phyloP scores from a whole-genome alignment of 2,329 filamentous ascomycete species.

The Ampelomyces quisqualis region DNA sequence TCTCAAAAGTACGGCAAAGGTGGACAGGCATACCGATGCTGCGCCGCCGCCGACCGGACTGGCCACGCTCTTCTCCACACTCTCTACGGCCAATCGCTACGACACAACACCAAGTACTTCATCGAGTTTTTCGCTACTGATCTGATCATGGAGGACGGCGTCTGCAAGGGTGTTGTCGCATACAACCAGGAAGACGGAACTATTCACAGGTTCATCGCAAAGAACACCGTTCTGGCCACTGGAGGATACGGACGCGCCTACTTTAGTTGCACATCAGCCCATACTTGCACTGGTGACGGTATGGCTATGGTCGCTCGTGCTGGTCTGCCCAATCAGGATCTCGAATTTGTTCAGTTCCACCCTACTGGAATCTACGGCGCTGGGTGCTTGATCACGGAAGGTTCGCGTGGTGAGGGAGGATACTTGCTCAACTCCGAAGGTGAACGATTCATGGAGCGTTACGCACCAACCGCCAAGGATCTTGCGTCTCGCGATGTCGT shows the following conservation, averaged over 20 bases:
- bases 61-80: conserved; percentile 98
- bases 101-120: conserved; percentile 99
- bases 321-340: conserved; percentile 96
- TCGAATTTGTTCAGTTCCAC: conserved; percentile 99
- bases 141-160: conserved; percentile 94
- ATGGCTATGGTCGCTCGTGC: conserved; percentile 99
- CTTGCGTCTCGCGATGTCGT: conserved; percentile 94
- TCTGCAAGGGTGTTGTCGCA: conserved; percentile 93
- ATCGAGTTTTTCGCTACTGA: conserved; percentile 99
- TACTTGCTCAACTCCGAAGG: conserved; percentile 97
- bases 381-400: conserved; percentile 93
- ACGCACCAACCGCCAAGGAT: conserved; percentile 97
- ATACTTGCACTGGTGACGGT: conserved; percentile 98
- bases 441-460: conserved; percentile 99
- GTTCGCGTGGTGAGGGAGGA: conserved; percentile 95
- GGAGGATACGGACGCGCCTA: conserved; percentile 97
- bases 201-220: conserved; percentile 91
- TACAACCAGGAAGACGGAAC: conserved; percentile 99
- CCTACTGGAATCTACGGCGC: conserved; percentile 98
- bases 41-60: conserved; percentile 92
- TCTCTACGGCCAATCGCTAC: conserved; percentile 93
- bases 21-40: conserved; percentile 96
- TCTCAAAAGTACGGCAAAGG: conserved; percentile 94
- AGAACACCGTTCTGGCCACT: conserved; percentile 95
- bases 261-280: conserved; percentile 96